Percentiles rank a stretch among this genome's conserved stretches.
Evolutionary conservation across 169 alveolate genomes (phyloP).

Genomic region (Eimeria necatrix): DNA sequence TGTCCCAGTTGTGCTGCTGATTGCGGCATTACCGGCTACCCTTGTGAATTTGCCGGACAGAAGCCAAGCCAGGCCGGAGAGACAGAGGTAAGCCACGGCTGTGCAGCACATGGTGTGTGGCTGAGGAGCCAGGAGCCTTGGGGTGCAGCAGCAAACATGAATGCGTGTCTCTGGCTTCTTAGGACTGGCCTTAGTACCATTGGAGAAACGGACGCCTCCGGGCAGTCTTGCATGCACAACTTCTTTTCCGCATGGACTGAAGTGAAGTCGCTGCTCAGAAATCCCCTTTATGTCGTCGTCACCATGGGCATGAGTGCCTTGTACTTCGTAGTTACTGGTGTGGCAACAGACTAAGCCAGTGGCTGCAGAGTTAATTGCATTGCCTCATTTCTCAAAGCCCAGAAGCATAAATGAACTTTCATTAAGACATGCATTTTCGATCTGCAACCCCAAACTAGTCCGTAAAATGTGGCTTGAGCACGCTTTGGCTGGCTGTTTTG

Average conservation of each 20-base stretch:
- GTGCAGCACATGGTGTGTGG: too few species aligned
- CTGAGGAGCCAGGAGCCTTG: too few species aligned
- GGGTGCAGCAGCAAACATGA: background rate
- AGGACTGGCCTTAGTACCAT: conserved; percentile 20
- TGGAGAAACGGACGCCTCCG: conserved; percentile 6
- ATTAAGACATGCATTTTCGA: background rate
- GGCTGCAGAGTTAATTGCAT: background rate
- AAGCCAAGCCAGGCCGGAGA: conserved; percentile 25
- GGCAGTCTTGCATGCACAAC: conserved; percentile 36
- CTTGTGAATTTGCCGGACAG: conserved; percentile 21
- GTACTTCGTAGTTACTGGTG: conserved; percentile 88
- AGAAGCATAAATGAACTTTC: background rate
- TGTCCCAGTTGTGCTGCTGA: background rate
- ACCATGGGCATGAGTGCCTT: conserved; percentile 89
- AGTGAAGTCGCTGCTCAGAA: conserved; percentile 84
- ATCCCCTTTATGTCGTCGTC: conserved; percentile 85
- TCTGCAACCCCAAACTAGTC: too few species aligned
- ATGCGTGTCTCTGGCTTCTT: background rate
- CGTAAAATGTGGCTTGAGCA: too few species aligned
- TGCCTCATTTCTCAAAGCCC: background rate
- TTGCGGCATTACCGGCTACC: conserved; percentile 16
- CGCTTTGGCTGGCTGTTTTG: too few species aligned
- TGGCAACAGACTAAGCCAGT: background rate
- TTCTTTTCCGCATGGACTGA: conserved; percentile 73
- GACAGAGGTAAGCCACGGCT: background rate